phyloP scores from a whole-genome alignment of 2,329 filamentous ascomycete genomes.

The Penicillium sp. region DNA sequence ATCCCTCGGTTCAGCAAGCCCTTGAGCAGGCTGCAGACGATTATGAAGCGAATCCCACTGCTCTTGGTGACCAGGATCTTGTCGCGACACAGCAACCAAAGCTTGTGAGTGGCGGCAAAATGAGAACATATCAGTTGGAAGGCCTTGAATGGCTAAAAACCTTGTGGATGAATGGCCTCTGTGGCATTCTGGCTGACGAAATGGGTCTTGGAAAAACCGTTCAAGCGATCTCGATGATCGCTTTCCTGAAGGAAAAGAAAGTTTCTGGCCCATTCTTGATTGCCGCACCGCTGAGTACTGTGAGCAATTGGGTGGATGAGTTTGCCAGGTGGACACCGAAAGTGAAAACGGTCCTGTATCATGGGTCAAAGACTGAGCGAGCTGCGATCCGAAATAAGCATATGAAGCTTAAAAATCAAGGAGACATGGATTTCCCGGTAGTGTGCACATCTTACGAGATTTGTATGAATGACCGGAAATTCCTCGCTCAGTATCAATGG shows the following conservation, averaged over 20 bases:
- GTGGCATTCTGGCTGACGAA: constrained; percentile 87
- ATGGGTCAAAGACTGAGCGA: constrained; percentile 78
- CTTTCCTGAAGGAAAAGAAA: constrained; percentile 82
- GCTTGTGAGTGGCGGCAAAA: constrained; percentile 79
- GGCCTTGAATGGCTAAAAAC: constrained; percentile 88
- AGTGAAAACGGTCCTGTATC: constrained; percentile 87
- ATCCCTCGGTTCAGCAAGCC: constrained; percentile 56
- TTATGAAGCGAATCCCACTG: constrained; percentile 58
- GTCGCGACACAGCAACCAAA: constrained; percentile 82
- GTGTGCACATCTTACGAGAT: constrained; percentile 97
- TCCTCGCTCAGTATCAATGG: constrained; percentile 82
- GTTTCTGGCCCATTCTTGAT: constrained; percentile 88
- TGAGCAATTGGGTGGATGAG: constrained; percentile 95
- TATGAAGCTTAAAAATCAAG: constrained; percentile 66
- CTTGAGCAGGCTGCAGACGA: constrained; percentile 59
- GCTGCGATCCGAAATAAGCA: constrained; percentile 69
- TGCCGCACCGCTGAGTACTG: constrained; percentile 82
- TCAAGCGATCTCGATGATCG: constrained; percentile 84
- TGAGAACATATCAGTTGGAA: constrained; percentile 92
- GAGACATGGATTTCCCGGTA: constrained; percentile 74
- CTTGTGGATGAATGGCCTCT: constrained; percentile 84
- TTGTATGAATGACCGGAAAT: constrained; percentile 83
- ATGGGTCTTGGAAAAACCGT: constrained; percentile 94
- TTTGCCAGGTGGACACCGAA: constrained; percentile 86
- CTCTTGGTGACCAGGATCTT: constrained; percentile 65